These are phyloP conservation scores for Fragilariopsis cylindrus DNA, from an alignment of 108 stramenopile genomes.

Conservation along the genomic window DNA sequence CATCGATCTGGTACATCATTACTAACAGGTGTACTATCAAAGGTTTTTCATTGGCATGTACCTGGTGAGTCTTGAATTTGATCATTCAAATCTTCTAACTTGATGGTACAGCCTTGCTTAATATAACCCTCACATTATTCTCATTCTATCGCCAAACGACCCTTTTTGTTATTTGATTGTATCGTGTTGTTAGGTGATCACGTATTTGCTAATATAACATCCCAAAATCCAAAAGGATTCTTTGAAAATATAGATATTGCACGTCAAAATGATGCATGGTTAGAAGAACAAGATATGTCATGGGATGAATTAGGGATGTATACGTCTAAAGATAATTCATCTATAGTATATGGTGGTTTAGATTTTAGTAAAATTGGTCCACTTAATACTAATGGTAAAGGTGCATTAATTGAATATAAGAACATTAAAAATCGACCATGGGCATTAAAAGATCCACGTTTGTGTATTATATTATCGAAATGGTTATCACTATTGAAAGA, in stretches of 20 bases:
- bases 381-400: not conserved
- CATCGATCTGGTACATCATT: not conserved
- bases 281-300: not conserved
- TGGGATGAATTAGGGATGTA: not conserved
- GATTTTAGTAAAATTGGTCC: not conserved
- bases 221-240: not conserved
- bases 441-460: not conserved
- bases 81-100: not conserved
- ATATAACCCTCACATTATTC: too few relatives aligned
- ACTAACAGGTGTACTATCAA: not conserved
- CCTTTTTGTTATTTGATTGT: too few relatives aligned
- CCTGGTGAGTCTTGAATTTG: not conserved
- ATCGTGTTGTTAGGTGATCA: too few relatives aligned
- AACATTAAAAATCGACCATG: not conserved
- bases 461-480: not conserved
- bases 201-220: too few relatives aligned
- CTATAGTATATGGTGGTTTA: not conserved
- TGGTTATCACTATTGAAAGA: not conserved
- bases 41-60: not conserved
- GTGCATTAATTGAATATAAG: not conserved
- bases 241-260: not conserved
- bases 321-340: too few relatives aligned
- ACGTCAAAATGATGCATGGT: not conserved
- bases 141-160: too few relatives aligned
- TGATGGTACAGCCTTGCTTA: too few relatives aligned